A percentile compares a stretch with the other conserved stretches of the same genome.
Evolutionary conservation across 2,329 filamentous ascomycete species (phyloP).

Genomic region (Cryphonectria parasitica): DNA sequence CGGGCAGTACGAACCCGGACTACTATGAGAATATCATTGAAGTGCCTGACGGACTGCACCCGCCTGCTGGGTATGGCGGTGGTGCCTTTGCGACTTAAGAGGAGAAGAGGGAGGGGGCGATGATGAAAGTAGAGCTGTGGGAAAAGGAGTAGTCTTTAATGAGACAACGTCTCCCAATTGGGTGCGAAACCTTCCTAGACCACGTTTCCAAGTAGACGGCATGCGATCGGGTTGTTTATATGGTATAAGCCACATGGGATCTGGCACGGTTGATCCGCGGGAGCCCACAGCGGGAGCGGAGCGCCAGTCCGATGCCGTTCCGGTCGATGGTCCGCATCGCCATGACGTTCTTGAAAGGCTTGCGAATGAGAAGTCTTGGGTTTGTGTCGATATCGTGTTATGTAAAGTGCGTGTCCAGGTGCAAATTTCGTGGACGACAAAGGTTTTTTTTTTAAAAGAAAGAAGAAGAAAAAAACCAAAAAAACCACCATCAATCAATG

Average conservation of each 20-base stretch:
- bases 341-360: not conserved
- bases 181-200: not conserved
- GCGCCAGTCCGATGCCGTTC: not conserved
- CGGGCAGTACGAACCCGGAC: constrained; percentile 31
- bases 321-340: not conserved
- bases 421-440: no score
- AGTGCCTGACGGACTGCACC: constrained; percentile 37
- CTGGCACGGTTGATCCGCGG: not conserved
- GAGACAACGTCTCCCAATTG: not conserved
- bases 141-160: not conserved
- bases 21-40: constrained; percentile 37
- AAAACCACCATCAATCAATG: not conserved
- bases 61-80: constrained; percentile 32
- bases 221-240: not conserved
- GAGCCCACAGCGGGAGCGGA: not conserved
- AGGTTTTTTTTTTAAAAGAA: no score
- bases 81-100: constrained; percentile 4
- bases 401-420: not conserved
- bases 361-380: not conserved
- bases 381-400: not conserved
- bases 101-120: not conserved
- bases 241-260: not conserved
- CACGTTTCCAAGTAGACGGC: not conserved
- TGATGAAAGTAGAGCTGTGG: no score
- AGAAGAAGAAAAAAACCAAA: not conserved